These are phyloP conservation scores for Boletus reticuloceps DNA, from an alignment of 768 basidiomycete species.

Conservation along the genomic window DNA sequence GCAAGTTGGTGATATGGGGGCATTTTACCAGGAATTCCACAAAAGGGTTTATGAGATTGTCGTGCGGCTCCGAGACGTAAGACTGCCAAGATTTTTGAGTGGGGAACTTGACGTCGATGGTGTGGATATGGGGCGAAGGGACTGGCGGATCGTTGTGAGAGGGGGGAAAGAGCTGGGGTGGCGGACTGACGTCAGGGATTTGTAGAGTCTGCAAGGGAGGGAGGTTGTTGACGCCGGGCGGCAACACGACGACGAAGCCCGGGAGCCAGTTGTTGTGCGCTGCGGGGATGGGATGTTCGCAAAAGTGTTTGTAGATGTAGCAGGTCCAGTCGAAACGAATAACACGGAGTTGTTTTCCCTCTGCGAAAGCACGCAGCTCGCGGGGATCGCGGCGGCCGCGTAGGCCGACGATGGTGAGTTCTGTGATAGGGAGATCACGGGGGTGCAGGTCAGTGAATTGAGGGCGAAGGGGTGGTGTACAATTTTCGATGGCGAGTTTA, in stretches of 20 bases:
- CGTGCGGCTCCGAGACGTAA: constrained; percentile 24
- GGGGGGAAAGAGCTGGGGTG: constrained; percentile 1
- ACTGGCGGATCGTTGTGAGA: constrained; percentile 13
- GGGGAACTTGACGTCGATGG: constrained; percentile 30
- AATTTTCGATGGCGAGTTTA: constrained; percentile 41
- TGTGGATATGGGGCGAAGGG: constrained; percentile 26
- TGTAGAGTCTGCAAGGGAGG: constrained; percentile 13
- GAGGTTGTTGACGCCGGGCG: background rate
- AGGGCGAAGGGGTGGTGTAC: constrained; percentile 25
- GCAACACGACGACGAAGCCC: constrained; percentile 8
- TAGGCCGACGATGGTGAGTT: constrained; percentile 39
- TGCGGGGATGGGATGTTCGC: background rate
- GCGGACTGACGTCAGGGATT: background rate
- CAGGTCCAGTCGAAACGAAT: constrained; percentile 45
- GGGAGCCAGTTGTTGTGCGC: constrained; percentile 13
- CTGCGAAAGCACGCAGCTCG: constrained; percentile 33
- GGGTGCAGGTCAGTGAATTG: constrained; percentile 26
- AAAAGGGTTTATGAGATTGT: constrained; percentile 28
- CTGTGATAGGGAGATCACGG: constrained; percentile 40
- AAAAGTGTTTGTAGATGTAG: constrained; percentile 35
- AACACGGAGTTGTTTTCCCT: constrained; percentile 35
- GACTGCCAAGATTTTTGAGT: constrained; percentile 31
- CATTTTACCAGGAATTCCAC: constrained; percentile 23
- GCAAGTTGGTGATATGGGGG: constrained; percentile 18
- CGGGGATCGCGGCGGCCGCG: constrained; percentile 28